A percentile compares a stretch with the other conserved stretches of the same genome.
Conservation (phyloP, 2,329 filamentous ascomycete genomes). For the Rugonectria rugulosa region DNA sequence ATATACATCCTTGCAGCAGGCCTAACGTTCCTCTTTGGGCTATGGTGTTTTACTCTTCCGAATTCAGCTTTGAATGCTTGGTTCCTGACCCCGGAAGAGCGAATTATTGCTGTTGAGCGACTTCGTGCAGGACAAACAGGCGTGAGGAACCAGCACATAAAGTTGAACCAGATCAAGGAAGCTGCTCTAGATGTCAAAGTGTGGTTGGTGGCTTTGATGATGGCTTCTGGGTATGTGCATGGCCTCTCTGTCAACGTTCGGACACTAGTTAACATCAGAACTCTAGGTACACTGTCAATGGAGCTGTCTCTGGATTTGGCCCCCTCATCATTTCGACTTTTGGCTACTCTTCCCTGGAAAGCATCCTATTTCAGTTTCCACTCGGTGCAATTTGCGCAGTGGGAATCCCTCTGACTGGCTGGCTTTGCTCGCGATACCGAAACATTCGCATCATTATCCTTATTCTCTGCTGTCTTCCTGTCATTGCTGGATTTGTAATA, state of each 20-base stretch:
- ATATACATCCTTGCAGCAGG: constrained; percentile 72
- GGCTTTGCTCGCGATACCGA: constrained; percentile 63
- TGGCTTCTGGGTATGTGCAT: constrained; percentile 73
- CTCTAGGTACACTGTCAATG: constrained; percentile 79
- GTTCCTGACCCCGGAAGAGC: constrained; percentile 71
- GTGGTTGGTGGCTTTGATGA: constrained; percentile 71
- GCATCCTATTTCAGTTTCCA: constrained; percentile 79
- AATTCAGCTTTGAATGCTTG: constrained; percentile 72
- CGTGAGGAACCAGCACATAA: constrained; percentile 65
- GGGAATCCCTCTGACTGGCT: constrained; percentile 72
- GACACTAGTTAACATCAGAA: too few species aligned
- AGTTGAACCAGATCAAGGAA: constrained; percentile 65
- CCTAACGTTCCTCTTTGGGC: constrained; percentile 69
- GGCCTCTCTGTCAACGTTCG: too few species aligned
- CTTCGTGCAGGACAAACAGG: constrained; percentile 69
- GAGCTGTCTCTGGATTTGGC: constrained; percentile 74
- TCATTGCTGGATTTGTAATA: constrained; percentile 76
- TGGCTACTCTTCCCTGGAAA: constrained; percentile 68
- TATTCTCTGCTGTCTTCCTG: constrained; percentile 71
- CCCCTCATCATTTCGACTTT: constrained; percentile 77
- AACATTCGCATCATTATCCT: constrained; percentile 73
- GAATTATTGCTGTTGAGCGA: constrained; percentile 69
- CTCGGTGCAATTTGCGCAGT: constrained; percentile 74
- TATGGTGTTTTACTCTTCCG: constrained; percentile 71
- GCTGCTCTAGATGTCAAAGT: constrained; percentile 66